phyloP scores from a whole-genome alignment of 257 asterid genomes.

The Nicotiana sylvestris region DNA sequence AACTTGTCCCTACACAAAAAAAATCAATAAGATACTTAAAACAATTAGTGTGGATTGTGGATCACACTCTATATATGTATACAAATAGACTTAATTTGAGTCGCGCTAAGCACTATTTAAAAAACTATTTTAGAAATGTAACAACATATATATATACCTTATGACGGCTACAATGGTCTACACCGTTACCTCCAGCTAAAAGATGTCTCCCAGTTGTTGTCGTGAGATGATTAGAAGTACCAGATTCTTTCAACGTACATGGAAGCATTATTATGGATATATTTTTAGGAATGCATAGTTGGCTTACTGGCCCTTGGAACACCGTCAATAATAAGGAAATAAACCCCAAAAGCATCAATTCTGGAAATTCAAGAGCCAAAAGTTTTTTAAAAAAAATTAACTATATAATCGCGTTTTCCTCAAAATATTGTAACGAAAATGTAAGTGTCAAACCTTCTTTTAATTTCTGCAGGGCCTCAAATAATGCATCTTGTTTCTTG shows the following conservation, averaged over 20 bases:
- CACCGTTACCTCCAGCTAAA: conserved; percentile 27
- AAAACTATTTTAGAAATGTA: no score
- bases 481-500: conserved; percentile 45
- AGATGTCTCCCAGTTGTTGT: conserved; percentile 32
- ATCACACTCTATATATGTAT: background rate
- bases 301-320: conserved; percentile 52
- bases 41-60: no score
- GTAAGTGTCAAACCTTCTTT: conserved; percentile 51
- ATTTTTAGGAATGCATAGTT: conserved; percentile 49
- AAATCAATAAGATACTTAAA: background rate
- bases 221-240: conserved; percentile 5
- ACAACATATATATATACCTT: conserved; percentile 13
- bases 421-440: background rate
- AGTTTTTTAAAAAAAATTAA: background rate
- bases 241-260: conserved; percentile 30
- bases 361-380: conserved; percentile 31
- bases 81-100: background rate
- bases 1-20: conserved; percentile 43
- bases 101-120: no score
- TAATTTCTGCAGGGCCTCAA: conserved; percentile 63
- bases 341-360: conserved; percentile 90
- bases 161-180: conserved; percentile 35
- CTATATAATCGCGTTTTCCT: no score
- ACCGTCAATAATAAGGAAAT: conserved; percentile 75
- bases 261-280: conserved; percentile 70